Evolutionary conservation across 192 early-diverging fungal genomes (phyloP).

Genomic region (Ramicandelaber brevisporus): DNA sequence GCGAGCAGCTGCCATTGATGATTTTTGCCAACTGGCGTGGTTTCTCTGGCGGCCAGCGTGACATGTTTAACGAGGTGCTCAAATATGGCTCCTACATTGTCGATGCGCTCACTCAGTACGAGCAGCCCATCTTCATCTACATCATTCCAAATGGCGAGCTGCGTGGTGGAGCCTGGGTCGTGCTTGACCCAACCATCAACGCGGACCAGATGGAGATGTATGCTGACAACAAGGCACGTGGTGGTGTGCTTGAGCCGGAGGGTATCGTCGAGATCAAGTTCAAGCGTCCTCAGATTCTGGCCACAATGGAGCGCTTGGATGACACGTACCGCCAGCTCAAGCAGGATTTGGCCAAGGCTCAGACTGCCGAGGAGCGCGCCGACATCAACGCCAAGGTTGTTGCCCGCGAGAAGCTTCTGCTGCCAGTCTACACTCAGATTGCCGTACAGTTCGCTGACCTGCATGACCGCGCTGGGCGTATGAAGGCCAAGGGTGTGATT

Average conservation of each 20-base stretch:
- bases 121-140: slow-evolving; percentile 95
- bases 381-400: slow-evolving; percentile 44
- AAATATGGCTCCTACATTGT: slow-evolving; percentile 96
- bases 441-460: slow-evolving; percentile 93
- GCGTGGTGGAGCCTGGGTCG: slow-evolving; percentile 96
- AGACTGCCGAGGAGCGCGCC: slow-evolving; percentile 27
- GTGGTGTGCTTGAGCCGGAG: slow-evolving; percentile 88
- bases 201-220: slow-evolving; percentile 99
- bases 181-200: slow-evolving; percentile 91
- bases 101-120: slow-evolving; percentile 85
- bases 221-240: slow-evolving; percentile 68
- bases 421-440: slow-evolving; percentile 82
- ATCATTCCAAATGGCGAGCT: slow-evolving; percentile 84
- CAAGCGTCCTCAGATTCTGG: slow-evolving; percentile 72
- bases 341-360: slow-evolving; percentile 21
- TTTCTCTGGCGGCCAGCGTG: slow-evolving; percentile 94
- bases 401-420: slow-evolving; percentile 56
- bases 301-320: slow-evolving; percentile 85
- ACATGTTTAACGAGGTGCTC: slow-evolving; percentile 95
- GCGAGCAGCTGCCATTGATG: slow-evolving; percentile 91
- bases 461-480: slow-evolving; percentile 85
- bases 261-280: slow-evolving; percentile 98
- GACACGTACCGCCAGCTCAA: slow-evolving; percentile 48
- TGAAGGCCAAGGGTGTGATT: slow-evolving; percentile 85
- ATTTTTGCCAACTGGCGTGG: slow-evolving; percentile 99